A percentile compares a stretch with the other conserved stretches of the same genome.
Conservation (phyloP, 2,329 filamentous ascomycete species). For the Ophiosphaerella narmari region DNA sequence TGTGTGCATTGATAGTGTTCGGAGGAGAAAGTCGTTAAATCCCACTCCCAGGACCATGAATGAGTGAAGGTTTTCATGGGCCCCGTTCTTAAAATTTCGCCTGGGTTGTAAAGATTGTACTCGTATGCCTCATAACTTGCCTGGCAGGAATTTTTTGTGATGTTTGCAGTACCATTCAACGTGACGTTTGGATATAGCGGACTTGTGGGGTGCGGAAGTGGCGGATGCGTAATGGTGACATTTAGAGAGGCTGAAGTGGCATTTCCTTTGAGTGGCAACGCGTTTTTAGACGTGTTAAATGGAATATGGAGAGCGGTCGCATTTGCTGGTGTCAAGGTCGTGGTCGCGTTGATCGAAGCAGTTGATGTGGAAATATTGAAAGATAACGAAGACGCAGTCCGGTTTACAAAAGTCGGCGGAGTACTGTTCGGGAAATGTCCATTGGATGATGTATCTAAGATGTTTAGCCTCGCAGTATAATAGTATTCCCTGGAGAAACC, state of each 20-base stretch:
- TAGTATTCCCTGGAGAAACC: neutral
- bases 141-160: slow-evolving; percentile 5
- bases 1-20: slow-evolving; percentile 12
- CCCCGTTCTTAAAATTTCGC: neutral
- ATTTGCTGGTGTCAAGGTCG: neutral
- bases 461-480: too few species aligned
- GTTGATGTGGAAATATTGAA: neutral
- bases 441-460: too few species aligned
- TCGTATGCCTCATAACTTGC: slow-evolving; percentile 5
- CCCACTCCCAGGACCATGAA: slow-evolving; percentile 7
- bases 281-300: neutral
- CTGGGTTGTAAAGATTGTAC: neutral
- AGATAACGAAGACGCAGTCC: neutral
- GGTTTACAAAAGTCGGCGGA: neutral
- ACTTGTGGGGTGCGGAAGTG: neutral
- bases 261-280: neutral
- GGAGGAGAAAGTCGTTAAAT: slow-evolving; percentile 4
- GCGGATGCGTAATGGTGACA: neutral
- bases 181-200: neutral
- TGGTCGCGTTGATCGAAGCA: neutral
- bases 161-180: slow-evolving; percentile 1
- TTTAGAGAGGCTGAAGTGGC: neutral
- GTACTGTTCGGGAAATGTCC: too few species aligned
- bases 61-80: neutral
- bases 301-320: neutral